phyloP scores from a whole-genome alignment of 257 asterid genomes.

The Verbena officinalis region DNA sequence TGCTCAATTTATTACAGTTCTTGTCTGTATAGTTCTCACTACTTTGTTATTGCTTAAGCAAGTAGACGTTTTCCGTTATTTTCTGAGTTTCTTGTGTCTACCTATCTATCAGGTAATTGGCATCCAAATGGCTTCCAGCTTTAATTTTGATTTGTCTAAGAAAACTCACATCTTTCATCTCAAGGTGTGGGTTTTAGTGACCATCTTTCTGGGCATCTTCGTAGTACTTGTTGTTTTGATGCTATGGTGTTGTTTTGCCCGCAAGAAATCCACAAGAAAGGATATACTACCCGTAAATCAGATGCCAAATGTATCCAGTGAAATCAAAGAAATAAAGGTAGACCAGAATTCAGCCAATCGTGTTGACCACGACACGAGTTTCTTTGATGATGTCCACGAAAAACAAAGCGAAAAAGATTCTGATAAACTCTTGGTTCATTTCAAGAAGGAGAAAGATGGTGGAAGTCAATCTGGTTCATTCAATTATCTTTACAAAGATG shows the following conservation, averaged over 20 bases:
- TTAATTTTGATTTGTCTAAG: constrained; percentile 57
- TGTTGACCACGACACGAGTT: constrained; percentile 24
- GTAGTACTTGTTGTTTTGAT: constrained; percentile 47
- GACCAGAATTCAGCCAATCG: constrained; percentile 48
- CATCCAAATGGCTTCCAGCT: constrained; percentile 56
- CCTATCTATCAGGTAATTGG: constrained; percentile 37
- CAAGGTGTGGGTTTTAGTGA: constrained; percentile 70
- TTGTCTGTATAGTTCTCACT: neutral
- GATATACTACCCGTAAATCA: constrained; percentile 41
- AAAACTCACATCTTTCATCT: constrained; percentile 67
- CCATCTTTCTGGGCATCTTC: constrained; percentile 58
- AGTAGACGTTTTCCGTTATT: neutral
- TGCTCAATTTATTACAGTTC: neutral
- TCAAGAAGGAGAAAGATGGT: constrained; percentile 42
- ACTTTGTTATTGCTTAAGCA: neutral
- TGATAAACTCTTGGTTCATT: constrained; percentile 42
- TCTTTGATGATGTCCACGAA: constrained; percentile 35
- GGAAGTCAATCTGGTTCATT: constrained; percentile 45
- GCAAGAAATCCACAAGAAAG: constrained; percentile 43
- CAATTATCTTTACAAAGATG: constrained; percentile 38
- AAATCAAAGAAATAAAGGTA: constrained; percentile 63
- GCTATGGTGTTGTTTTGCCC: constrained; percentile 50
- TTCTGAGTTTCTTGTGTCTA: neutral
- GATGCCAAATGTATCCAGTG: constrained; percentile 49
- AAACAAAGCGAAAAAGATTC: constrained; percentile 48